Evolutionary conservation across 2,329 filamentous ascomycete species (phyloP).

Genomic region (Epichloe uncinata): DNA sequence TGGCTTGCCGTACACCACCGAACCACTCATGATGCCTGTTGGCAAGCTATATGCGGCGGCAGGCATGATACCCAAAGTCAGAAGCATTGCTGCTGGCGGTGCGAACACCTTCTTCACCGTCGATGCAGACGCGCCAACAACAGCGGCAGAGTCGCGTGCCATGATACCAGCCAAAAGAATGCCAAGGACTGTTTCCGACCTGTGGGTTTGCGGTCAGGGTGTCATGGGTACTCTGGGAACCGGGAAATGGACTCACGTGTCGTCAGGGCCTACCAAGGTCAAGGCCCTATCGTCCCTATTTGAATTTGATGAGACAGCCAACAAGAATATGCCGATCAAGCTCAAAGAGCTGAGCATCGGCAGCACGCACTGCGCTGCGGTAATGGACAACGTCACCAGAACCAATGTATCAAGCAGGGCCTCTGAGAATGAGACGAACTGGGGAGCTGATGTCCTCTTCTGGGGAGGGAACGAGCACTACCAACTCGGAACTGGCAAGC

Average conservation of each 20-base stretch:
- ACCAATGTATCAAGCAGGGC: conserved; percentile 38
- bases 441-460: conserved; percentile 78
- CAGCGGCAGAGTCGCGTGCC: conserved; percentile 7
- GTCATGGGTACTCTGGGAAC: conserved; percentile 75
- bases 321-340: conserved; percentile 62
- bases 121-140: conserved; percentile 48
- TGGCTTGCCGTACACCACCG: conserved; percentile 49
- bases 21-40: conserved; percentile 57
- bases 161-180: conserved; percentile 20
- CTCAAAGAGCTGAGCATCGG: conserved; percentile 62
- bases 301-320: conserved; percentile 69
- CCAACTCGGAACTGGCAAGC: conserved; percentile 82
- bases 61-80: conserved; percentile 52
- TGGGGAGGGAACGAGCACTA: conserved; percentile 94
- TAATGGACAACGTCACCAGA: conserved; percentile 69
- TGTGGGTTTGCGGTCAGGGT: conserved; percentile 78
- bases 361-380: conserved; percentile 64
- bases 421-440: conserved; percentile 63
- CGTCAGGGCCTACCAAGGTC: conserved; percentile 63
- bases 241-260: conserved; percentile 80
- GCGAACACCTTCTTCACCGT: conserved; percentile 78
- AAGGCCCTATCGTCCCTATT: conserved; percentile 70
- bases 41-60: conserved; percentile 59
- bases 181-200: conserved; percentile 37
- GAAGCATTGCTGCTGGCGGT: conserved; percentile 72